These are phyloP conservation scores for Claviceps purpurea DNA, from an alignment of 2,329 filamentous ascomycete species.

Conservation along the genomic window DNA sequence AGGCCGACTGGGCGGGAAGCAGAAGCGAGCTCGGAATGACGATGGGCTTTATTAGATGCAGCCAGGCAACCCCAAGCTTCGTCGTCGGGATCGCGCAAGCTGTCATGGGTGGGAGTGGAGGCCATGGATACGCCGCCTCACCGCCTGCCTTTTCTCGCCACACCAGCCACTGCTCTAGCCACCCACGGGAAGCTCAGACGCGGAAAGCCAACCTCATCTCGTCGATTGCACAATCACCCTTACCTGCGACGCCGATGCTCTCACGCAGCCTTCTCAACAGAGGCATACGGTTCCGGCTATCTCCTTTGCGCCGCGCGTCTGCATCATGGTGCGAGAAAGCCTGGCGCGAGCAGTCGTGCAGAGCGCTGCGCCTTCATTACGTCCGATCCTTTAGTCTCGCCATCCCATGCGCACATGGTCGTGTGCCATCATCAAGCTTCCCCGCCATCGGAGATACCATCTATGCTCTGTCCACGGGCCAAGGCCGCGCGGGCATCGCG, in stretches of 20 bases:
- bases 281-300: neutral
- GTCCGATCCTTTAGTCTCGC: neutral
- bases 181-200: neutral
- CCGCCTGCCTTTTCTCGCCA: conserved; percentile 8
- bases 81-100: conserved; percentile 9
- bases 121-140: conserved; percentile 8
- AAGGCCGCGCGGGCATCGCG: conserved; percentile 79
- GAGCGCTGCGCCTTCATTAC: neutral
- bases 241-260: neutral
- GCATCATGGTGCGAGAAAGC: neutral
- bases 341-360: neutral
- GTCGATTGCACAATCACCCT: neutral
- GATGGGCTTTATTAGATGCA: conserved; percentile 7
- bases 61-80: conserved; percentile 13
- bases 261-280: neutral
- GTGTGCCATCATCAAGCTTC: neutral
- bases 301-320: neutral
- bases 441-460: conserved; percentile 48
- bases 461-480: conserved; percentile 79
- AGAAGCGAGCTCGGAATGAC: conserved; percentile 6
- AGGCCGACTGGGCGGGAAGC: conserved; percentile 5
- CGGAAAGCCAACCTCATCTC: neutral
- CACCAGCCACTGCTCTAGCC: too few species aligned
- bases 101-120: neutral
- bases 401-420: neutral